Evolutionary conservation across 371 early-diverging fungal genomes (phyloP).

Genomic region (Rhizopus delemar): DNA sequence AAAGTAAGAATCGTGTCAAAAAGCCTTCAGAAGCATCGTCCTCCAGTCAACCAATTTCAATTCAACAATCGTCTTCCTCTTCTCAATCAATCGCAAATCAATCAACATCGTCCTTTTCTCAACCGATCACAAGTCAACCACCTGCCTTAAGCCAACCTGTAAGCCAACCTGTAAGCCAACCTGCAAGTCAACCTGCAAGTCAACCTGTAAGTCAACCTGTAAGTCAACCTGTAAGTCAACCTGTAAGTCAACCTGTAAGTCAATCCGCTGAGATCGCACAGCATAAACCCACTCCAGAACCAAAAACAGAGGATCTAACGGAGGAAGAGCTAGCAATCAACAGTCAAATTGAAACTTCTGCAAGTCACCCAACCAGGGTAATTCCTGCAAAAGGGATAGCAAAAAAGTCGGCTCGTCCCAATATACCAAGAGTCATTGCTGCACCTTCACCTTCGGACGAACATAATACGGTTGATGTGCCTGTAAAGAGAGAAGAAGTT

Average conservation of each 20-base stretch:
- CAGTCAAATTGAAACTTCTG: neutral
- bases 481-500: too few relatives aligned
- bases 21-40: slow-evolving; percentile 28
- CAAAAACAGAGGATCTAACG: slow-evolving; percentile 3
- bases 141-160: too few relatives aligned
- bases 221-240: too few relatives aligned
- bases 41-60: neutral
- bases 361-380: neutral
- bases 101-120: neutral
- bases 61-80: neutral
- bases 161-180: too few relatives aligned
- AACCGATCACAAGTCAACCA: too few relatives aligned
- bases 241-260: neutral
- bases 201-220: too few relatives aligned
- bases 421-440: neutral
- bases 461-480: neutral
- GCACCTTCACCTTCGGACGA: neutral
- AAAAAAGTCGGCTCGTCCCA: neutral
- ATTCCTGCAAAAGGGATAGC: neutral
- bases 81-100: neutral
- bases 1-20: slow-evolving; percentile 16
- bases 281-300: neutral
- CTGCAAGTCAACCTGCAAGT: too few relatives aligned
- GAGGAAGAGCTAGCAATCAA: slow-evolving; percentile 16
- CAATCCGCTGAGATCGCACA: neutral